Base-by-base conservation (phyloP, 2,329 filamentous ascomycete genomes). In the Aspergillus texensis region DNA sequence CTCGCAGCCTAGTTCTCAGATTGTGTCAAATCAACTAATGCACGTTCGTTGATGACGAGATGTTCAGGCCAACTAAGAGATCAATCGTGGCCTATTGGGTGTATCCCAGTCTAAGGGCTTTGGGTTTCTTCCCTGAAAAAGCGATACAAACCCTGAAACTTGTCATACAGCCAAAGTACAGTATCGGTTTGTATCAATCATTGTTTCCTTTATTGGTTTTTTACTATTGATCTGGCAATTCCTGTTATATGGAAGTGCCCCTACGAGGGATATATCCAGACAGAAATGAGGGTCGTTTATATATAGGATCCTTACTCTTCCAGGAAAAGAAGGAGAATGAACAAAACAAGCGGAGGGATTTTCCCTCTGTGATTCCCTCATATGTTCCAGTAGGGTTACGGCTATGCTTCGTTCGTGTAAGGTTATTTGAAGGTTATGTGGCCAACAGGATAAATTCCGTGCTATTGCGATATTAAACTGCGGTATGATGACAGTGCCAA, bases 391-490 rank as follows among this genome's bases (percentile, higher is more conserved):
- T 21, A 32, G 48, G 30, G 12, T 32, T 52, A 32, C 12, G 19
- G 28, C 19, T 32, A 21, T n/a, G 19, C 19, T 52, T 9, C 19
- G 26, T 52, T 48, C 21, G 24, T 26, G 45, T 48, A 28, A 26
- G 45, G 28, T 12, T 14, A 16, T 26, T 26, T 28, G 24, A 48
- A 48, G 45, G 24, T 14, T 14, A 28, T 52, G 28, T 24, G 34
- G 19, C 10, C 21, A 43, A 30, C 19, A 14, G 11, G 3, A 32
- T 32, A n/a, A 26, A 55, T 55, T 39, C 21, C 34, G 32, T 55
- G 52, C 11, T 55, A 55, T 55, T 55, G 52, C 52, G 32, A 55
- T 39, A 39, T 55, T 14, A 55, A 55, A 55, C 10, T 55, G 21
- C 52, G 30, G 19, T 54, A 54, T 54, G 32, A 24, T 54, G 52